Evolutionary conservation across 495 filamentous ascomycete genomes (phyloP).

Genomic region (Trichoderma parareesei): DNA sequence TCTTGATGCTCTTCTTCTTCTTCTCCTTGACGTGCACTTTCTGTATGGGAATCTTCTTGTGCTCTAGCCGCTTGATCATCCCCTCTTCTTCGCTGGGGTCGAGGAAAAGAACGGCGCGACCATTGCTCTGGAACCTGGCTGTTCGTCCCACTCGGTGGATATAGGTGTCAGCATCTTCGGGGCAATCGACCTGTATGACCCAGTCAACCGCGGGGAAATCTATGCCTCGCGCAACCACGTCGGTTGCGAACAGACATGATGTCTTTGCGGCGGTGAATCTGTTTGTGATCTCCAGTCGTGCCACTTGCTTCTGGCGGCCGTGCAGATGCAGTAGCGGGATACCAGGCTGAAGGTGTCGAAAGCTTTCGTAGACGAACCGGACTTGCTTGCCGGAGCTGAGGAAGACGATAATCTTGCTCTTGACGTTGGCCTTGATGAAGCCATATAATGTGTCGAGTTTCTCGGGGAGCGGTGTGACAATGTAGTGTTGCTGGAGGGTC

Average conservation of each 20-base stretch:
- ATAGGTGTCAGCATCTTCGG: conserved; percentile 94
- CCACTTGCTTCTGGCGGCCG: conserved; percentile 86
- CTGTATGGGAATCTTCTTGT: conserved; percentile 81
- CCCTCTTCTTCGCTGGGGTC: conserved; percentile 85
- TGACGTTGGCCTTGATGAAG: conserved; percentile 82
- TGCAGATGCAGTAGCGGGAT: conserved; percentile 92
- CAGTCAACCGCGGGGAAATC: conserved; percentile 97
- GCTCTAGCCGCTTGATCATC: conserved; percentile 71
- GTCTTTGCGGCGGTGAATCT: conserved; percentile 71
- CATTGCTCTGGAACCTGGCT: conserved; percentile 82
- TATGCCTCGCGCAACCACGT: conserved; percentile 85
- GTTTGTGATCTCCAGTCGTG: conserved; percentile 75
- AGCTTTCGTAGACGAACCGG: conserved; percentile 86
- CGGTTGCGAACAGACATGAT: conserved; percentile 87
- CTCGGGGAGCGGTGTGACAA: conserved; percentile 70
- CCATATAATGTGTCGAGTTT: conserved; percentile 89
- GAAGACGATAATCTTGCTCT: conserved; percentile 89
- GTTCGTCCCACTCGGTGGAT: conserved; percentile 95
- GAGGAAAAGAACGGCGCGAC: conserved; percentile 83
- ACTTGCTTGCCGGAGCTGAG: conserved; percentile 93
- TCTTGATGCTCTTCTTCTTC: conserved; percentile 79
- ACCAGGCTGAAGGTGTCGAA: conserved; percentile 90
- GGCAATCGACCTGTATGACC: conserved; percentile 92
- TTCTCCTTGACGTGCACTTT: conserved; percentile 76
- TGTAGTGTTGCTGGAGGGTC: conserved; percentile 83